Conservation (phyloP, 495 filamentous ascomycete species). For the Aspergillus ostianus region DNA sequence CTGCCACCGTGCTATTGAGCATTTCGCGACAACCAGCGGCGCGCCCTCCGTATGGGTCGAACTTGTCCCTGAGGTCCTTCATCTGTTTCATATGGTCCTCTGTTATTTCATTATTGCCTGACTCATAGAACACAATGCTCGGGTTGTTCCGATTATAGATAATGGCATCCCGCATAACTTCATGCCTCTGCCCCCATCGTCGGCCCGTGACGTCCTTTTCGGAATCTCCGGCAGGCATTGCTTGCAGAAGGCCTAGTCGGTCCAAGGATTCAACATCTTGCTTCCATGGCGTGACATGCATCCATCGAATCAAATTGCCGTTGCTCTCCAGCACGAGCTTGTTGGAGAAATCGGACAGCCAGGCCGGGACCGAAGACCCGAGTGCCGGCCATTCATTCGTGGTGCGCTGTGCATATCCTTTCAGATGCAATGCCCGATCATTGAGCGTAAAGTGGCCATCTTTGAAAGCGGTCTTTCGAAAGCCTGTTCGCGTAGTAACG, state of each 20-base stretch:
- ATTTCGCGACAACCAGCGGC: slow-evolving; percentile 10
- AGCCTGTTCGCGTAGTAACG: slow-evolving; percentile 2
- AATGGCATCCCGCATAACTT: slow-evolving; percentile 14
- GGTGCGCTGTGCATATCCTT: slow-evolving; percentile 8
- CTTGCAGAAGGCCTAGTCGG: slow-evolving; percentile 9
- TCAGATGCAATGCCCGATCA: slow-evolving; percentile 8
- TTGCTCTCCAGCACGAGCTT: slow-evolving; percentile 9
- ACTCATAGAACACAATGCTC: slow-evolving; percentile 11
- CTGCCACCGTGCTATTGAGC: slow-evolving; percentile 10
- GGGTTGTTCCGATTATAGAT: slow-evolving; percentile 15
- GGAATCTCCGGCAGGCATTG: slow-evolving; percentile 7
- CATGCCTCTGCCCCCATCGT: slow-evolving; percentile 7
- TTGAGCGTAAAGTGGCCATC: slow-evolving; percentile 10
- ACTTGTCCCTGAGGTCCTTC: slow-evolving; percentile 10
- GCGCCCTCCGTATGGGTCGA: slow-evolving; percentile 10
- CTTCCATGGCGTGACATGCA: slow-evolving; percentile 13
- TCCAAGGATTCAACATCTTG: slow-evolving; percentile 13
- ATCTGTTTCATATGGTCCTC: slow-evolving; percentile 13
- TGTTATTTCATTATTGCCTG: slow-evolving; percentile 7
- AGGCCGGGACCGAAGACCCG: slow-evolving; percentile 9
- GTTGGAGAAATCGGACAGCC: slow-evolving; percentile 12
- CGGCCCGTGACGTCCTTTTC: slow-evolving; percentile 3
- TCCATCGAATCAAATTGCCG: slow-evolving; percentile 14
- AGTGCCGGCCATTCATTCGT: slow-evolving; percentile 14
- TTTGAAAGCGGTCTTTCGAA: slow-evolving; percentile 12